Conservation (phyloP, 2,329 filamentous ascomycete genomes). For the Trichoderma brevicompactum region DNA sequence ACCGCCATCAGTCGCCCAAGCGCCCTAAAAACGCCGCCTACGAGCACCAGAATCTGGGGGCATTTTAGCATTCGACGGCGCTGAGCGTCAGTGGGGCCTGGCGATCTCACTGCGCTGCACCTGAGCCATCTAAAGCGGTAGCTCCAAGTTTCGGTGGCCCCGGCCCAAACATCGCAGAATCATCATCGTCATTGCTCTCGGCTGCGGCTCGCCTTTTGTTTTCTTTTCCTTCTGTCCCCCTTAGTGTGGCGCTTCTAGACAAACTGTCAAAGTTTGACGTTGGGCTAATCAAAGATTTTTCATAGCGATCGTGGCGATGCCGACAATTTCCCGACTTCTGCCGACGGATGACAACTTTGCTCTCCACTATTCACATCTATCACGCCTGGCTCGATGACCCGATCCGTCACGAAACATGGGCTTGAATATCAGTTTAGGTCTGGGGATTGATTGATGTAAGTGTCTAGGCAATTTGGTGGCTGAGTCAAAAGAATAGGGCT, state of each 20-base stretch:
- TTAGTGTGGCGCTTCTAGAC: neutral
- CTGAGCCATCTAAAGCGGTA: neutral
- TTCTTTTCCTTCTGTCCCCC: neutral
- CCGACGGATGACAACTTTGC: neutral
- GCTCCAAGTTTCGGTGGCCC: neutral
- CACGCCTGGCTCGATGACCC: too few relatives aligned
- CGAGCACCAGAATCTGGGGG: neutral
- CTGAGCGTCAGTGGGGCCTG: neutral
- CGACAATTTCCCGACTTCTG: neutral
- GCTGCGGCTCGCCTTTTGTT: neutral
- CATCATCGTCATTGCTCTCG: neutral
- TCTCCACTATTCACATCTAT: neutral
- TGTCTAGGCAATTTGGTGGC: neutral
- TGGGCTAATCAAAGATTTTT: neutral
- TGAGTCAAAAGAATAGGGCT: too few relatives aligned
- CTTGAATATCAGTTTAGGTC: too few relatives aligned
- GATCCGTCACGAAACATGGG: neutral
- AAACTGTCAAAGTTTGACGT: neutral
- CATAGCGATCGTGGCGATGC: neutral
- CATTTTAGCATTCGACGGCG: conserved; percentile 5
- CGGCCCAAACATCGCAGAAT: neutral
- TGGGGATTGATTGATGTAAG: neutral
- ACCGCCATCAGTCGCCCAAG: too few relatives aligned
- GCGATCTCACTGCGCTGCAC: neutral
- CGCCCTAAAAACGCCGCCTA: neutral